Conservation (phyloP, 371 early-diverging fungal species). For the Amoeboaphelidium occidentale region DNA sequence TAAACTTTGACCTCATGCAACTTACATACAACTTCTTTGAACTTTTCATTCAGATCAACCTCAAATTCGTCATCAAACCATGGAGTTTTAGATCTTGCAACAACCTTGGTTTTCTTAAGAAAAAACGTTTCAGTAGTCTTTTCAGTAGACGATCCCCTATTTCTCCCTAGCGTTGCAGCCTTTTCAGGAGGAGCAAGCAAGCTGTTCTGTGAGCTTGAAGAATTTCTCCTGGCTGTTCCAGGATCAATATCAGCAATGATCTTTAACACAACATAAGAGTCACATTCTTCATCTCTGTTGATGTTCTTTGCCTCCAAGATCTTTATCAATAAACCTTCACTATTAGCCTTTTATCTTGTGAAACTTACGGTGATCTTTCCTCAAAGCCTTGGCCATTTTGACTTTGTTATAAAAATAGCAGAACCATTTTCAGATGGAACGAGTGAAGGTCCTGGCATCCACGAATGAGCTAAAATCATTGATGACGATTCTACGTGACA, state of each 20-base stretch:
- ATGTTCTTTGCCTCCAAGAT: not conserved
- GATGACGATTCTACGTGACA: no score
- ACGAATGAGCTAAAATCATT: no score
- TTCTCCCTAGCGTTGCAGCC: no score
- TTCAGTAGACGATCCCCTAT: no score
- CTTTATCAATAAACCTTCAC: not conserved
- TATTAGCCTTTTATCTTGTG: not conserved
- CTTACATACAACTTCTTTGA: not conserved
- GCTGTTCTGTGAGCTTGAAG: no score
- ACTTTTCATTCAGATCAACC: not conserved
- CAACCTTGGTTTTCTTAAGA: not conserved
- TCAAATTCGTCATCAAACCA: slow-evolving; percentile 3
- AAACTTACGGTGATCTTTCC: not conserved
- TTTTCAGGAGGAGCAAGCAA: no score
- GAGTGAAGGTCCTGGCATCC: no score
- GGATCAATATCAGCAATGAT: not conserved
- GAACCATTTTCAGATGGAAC: no score
- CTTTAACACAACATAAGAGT: not conserved
- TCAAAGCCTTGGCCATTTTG: not conserved
- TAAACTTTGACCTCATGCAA: not conserved
- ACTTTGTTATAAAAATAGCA: no score
- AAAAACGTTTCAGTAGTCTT: not conserved
- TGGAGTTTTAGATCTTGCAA: not conserved
- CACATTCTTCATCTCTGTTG: not conserved
- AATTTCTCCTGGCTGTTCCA: no score